A percentile compares a stretch with the other conserved stretches of the same genome.
Conservation (phyloP, 1,284 basidiomycete genomes). For the Phellinidium pouzarii region DNA sequence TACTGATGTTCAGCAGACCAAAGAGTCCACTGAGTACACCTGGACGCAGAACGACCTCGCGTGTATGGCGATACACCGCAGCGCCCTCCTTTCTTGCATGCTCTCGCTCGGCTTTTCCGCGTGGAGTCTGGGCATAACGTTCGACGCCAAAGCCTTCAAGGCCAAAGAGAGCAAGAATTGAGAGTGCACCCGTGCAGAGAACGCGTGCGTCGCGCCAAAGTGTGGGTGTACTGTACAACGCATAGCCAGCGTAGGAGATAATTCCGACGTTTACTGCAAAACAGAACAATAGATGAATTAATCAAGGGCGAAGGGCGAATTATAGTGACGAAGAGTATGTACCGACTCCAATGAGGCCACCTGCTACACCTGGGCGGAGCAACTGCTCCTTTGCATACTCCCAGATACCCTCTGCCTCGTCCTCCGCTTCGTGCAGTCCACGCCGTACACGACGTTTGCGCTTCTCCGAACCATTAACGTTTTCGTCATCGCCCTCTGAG, state of each 20-base stretch:
- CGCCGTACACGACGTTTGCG: slow-evolving; percentile 23
- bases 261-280: slow-evolving; percentile 66
- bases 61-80: slow-evolving; percentile 49
- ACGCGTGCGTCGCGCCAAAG: slow-evolving; percentile 54
- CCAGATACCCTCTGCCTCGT: slow-evolving; percentile 49
- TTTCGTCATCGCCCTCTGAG: slow-evolving; percentile 17
- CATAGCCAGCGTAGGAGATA: slow-evolving; percentile 54
- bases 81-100: slow-evolving; percentile 59
- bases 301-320: neutral
- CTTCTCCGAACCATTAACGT: slow-evolving; percentile 9
- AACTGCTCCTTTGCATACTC: slow-evolving; percentile 52
- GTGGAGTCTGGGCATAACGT: slow-evolving; percentile 53
- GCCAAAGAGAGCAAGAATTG: slow-evolving; percentile 49
- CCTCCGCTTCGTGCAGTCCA: slow-evolving; percentile 43
- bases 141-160: slow-evolving; percentile 62
- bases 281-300: neutral
- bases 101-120: slow-evolving; percentile 50
- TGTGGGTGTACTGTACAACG: slow-evolving; percentile 59
- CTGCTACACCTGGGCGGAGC: slow-evolving; percentile 62
- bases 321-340: neutral
- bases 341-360: slow-evolving; percentile 60
- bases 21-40: slow-evolving; percentile 64
- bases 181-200: slow-evolving; percentile 48
- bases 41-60: slow-evolving; percentile 60
- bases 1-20: slow-evolving; percentile 56